Evolutionary conservation across 1,284 basidiomycete species (phyloP).

Genomic region (Vanrija sp.): DNA sequence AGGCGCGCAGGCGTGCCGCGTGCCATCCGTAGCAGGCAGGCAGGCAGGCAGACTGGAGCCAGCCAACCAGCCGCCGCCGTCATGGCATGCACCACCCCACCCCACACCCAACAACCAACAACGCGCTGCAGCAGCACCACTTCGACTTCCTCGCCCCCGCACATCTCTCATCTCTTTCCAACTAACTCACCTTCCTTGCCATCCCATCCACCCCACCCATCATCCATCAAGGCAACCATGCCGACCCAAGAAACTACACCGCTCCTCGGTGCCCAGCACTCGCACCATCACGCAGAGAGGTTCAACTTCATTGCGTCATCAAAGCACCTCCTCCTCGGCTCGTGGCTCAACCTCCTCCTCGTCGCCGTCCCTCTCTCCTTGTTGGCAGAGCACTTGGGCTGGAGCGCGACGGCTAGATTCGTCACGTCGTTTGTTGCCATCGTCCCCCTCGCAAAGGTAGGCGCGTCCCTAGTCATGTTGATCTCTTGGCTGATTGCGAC

Average conservation of each 20-base stretch:
- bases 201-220: neutral
- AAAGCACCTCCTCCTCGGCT: slow-evolving; percentile 61
- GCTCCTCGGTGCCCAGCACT: slow-evolving; percentile 10
- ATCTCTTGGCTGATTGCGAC: neutral
- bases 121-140: neutral
- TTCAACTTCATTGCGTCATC: slow-evolving; percentile 55
- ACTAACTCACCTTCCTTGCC: neutral
- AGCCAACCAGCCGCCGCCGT: no score
- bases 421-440: slow-evolving; percentile 79
- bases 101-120: neutral
- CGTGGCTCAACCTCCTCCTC: slow-evolving; percentile 73
- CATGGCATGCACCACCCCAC: no score
- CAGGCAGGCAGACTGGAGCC: no score
- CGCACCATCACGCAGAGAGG: neutral
- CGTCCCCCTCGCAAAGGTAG: slow-evolving; percentile 75
- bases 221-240: slow-evolving; percentile 4
- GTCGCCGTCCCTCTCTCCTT: slow-evolving; percentile 69
- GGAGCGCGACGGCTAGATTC: slow-evolving; percentile 82
- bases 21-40: no score
- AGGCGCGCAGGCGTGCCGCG: no score
- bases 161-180: neutral
- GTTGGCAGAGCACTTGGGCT: slow-evolving; percentile 50
- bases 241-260: slow-evolving; percentile 22
- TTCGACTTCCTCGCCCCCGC: neutral
- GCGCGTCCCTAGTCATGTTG: neutral